Evolutionary conservation across 2,329 filamentous ascomycete genomes (phyloP).

Genomic region (Hortaea werneckii): DNA sequence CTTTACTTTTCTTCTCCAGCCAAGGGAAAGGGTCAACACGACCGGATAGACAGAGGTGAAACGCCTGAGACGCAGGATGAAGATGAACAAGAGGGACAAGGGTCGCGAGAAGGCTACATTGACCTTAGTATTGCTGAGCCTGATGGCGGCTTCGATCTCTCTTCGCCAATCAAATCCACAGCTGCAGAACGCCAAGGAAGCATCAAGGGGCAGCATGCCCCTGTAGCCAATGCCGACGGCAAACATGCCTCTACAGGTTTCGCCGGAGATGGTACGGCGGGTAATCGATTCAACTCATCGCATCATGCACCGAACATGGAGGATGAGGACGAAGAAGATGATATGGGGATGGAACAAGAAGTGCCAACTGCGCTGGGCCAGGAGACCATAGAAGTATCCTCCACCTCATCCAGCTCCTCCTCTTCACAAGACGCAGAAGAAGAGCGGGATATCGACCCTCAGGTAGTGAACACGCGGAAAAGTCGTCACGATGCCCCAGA

Average conservation of each 20-base stretch:
- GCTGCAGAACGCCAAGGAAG: neutral
- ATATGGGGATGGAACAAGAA: too few species aligned
- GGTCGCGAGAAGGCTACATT: slow-evolving; percentile 6
- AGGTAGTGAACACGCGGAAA: neutral
- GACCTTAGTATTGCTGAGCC: slow-evolving; percentile 20
- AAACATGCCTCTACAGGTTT: neutral
- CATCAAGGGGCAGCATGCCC: neutral
- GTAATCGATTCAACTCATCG: neutral
- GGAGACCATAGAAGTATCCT: neutral
- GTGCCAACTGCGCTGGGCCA: neutral
- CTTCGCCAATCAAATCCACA: neutral
- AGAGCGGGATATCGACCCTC: neutral
- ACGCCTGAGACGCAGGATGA: neutral
- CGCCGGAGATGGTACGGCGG: neutral
- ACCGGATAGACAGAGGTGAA: neutral
- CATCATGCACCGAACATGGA: neutral
- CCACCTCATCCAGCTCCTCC: neutral
- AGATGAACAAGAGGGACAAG: neutral
- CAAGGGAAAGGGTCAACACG: neutral
- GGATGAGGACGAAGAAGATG: too few species aligned
- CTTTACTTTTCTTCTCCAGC: neutral
- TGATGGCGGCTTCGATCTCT: slow-evolving; percentile 14
- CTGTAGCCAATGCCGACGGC: neutral
- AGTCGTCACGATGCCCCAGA: slow-evolving; percentile 6
- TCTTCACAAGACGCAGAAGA: slow-evolving; percentile 1